Evolutionary conservation across 176 grass and related monocot species (phyloP), one percentile per base, ranked within the genome.

Genomic region (Secale cereale): DNA sequence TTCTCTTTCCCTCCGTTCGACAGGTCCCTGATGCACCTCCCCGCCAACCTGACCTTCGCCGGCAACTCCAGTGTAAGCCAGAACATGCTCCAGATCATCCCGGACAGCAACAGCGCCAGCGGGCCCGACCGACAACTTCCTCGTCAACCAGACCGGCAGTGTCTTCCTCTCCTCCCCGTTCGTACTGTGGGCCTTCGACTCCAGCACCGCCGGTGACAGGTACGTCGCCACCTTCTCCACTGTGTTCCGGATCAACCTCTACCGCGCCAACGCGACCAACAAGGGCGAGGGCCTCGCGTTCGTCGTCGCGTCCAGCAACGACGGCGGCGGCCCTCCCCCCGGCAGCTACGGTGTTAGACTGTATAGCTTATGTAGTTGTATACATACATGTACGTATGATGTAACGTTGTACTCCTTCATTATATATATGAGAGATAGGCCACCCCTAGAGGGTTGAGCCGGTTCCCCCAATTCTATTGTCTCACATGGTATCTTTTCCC

Each of bases 51-150:
- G 52, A 80, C 85, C 1, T 11, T 93, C 33, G 5, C 16, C 6
- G 0, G 3, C 20, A 67, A 86, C 76, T 68, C 95, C 67, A 56
- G 0, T 76, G 35, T 91, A 74, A 37, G 0, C 80, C 17, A n/a
- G 36, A 29, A 59, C 10, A 88, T 89, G 79, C 93, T 98, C 3
- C 95, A 98, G 85, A 33, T 98, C 87, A 98, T 93, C n/a, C 83
- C 91, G 9, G 93, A 98, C 72, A 80, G 8, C 41, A 95, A 91
- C 77, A 2, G 1, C 0, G 1, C 22, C 7, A 0, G 1, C 1
- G 19, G 32, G 17, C 19, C 65, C 19, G 29, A 66, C 65, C 19
- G 29, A 66, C 64, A 5, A 0, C 1, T 86, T 12, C 83, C 87
- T 95, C 73, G 20, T 77, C 25, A 89, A 95, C 80, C 87, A 90